phyloP scores from a whole-genome alignment of 192 early-diverging fungal species.

The Ambispora gerdemannii region DNA sequence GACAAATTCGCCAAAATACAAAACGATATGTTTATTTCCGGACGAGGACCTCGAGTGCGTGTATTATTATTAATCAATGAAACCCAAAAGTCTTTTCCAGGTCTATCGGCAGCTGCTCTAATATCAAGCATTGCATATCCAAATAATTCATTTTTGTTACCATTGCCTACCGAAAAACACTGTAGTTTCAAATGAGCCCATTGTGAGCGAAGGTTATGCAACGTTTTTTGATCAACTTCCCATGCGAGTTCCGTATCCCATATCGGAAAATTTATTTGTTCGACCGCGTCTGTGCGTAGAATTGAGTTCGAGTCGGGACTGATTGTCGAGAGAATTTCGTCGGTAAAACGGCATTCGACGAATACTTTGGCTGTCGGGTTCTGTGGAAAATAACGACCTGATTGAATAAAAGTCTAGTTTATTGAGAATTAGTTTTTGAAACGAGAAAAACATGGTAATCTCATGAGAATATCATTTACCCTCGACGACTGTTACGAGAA shows the following conservation, averaged over 20 bases:
- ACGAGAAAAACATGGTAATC: background rate
- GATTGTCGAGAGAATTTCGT: slow-evolving; percentile 44
- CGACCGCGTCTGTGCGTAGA: slow-evolving; percentile 42
- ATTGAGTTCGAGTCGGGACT: slow-evolving; percentile 41
- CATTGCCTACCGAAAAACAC: slow-evolving; percentile 40
- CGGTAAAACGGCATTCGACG: slow-evolving; percentile 47
- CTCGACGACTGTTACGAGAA: slow-evolving; percentile 41
- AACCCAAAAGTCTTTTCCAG: slow-evolving; percentile 37
- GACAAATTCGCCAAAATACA: slow-evolving; percentile 30
- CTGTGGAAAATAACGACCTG: slow-evolving; percentile 43
- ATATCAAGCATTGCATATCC: slow-evolving; percentile 44
- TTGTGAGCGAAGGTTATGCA: slow-evolving; percentile 40
- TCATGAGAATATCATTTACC: slow-evolving; percentile 26
- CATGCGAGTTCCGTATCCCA: slow-evolving; percentile 49
- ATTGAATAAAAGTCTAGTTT: background rate
- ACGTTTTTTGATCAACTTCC: slow-evolving; percentile 45
- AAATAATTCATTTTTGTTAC: slow-evolving; percentile 36
- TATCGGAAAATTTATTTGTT: slow-evolving; percentile 43
- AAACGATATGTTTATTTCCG: slow-evolving; percentile 44
- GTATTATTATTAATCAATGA: slow-evolving; percentile 34
- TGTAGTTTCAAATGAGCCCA: slow-evolving; percentile 44
- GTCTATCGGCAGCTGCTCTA: slow-evolving; percentile 32
- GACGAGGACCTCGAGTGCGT: slow-evolving; percentile 33
- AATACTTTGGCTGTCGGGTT: slow-evolving; percentile 40
- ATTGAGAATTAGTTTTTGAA: background rate